Percentiles rank a stretch among this genome's conserved stretches.
phyloP scores from a whole-genome alignment of 352 stramenopile species.

The Elongisporangium anandrum region DNA sequence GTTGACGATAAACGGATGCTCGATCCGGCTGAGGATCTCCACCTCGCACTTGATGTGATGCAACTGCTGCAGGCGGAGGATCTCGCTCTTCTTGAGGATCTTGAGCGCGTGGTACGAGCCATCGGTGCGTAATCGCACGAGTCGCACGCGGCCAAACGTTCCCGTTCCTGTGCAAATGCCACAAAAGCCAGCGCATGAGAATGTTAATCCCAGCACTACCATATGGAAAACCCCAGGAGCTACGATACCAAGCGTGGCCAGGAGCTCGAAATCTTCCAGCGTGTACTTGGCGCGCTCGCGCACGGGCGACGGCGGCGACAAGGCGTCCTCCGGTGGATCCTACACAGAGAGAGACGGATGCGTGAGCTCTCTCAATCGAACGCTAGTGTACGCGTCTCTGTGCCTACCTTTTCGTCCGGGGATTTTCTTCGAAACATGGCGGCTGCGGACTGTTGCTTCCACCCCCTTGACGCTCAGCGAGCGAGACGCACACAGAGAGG shows the following conservation, averaged over 20 bases:
- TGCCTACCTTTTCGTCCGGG: neutral
- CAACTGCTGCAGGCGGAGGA: conserved; percentile 86
- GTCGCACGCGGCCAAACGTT: conserved; percentile 85
- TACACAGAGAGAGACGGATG: conserved; percentile 4
- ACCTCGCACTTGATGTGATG: conserved; percentile 92
- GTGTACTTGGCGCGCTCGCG: conserved; percentile 36
- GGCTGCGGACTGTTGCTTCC: neutral
- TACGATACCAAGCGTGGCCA: conserved; percentile 57
- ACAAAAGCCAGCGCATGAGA: neutral
- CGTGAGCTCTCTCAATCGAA: neutral
- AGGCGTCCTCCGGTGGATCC: conserved; percentile 42
- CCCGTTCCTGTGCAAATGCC: conserved; percentile 58
- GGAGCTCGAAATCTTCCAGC: conserved; percentile 72
- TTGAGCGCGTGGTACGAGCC: conserved; percentile 83
- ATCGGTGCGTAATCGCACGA: conserved; percentile 64
- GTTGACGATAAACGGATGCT: conserved; percentile 90
- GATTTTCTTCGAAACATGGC: neutral
- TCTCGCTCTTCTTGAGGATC: conserved; percentile 91
- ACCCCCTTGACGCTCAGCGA: neutral
- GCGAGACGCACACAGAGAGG: neutral
- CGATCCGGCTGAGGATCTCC: conserved; percentile 82
- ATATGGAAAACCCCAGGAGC: neutral
- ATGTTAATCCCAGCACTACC: neutral
- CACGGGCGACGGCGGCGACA: conserved; percentile 46
- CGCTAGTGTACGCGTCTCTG: neutral